These are phyloP conservation scores for Epichloe hybrida DNA, from an alignment of 2,329 filamentous ascomycete species.

Conservation along the genomic window DNA sequence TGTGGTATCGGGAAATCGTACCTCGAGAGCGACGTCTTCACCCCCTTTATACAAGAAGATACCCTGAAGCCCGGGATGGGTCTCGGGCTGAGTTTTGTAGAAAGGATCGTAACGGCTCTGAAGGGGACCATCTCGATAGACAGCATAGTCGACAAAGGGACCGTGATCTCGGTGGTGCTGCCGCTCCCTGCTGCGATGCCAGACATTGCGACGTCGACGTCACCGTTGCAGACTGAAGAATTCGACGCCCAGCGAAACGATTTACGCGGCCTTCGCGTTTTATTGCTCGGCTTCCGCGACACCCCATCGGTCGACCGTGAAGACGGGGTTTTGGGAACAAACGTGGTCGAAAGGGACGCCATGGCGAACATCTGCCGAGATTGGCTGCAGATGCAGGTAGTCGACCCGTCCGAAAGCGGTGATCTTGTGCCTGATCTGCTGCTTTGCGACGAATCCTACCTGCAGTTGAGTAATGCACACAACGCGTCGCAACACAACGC, in stretches of 20 bases:
- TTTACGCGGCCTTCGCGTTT: conserved; percentile 19
- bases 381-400: conserved; percentile 21
- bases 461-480: conserved; percentile 8
- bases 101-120: conserved; percentile 42
- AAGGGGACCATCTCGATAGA: conserved; percentile 46
- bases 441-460: conserved; percentile 15
- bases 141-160: conserved; percentile 26
- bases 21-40: conserved; percentile 44
- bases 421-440: conserved; percentile 14
- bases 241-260: conserved; percentile 17
- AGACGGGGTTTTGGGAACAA: conserved; percentile 2
- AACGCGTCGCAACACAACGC: conserved; percentile 7
- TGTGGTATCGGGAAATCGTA: conserved; percentile 52
- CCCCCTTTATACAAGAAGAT: conserved; percentile 54
- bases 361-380: conserved; percentile 15
- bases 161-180: conserved; percentile 21
- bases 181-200: conserved; percentile 12
- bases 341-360: conserved; percentile 3
- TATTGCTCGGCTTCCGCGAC: conserved; percentile 12
- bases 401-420: conserved; percentile 1
- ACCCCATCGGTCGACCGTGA: conserved; percentile 3
- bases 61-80: conserved; percentile 46
- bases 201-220: not conserved
- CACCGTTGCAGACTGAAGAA: conserved; percentile 10
- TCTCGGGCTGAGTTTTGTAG: conserved; percentile 52